Conservation (phyloP, 2,329 filamentous ascomycete genomes). For the Ceratocystis cacaofunesta region DNA sequence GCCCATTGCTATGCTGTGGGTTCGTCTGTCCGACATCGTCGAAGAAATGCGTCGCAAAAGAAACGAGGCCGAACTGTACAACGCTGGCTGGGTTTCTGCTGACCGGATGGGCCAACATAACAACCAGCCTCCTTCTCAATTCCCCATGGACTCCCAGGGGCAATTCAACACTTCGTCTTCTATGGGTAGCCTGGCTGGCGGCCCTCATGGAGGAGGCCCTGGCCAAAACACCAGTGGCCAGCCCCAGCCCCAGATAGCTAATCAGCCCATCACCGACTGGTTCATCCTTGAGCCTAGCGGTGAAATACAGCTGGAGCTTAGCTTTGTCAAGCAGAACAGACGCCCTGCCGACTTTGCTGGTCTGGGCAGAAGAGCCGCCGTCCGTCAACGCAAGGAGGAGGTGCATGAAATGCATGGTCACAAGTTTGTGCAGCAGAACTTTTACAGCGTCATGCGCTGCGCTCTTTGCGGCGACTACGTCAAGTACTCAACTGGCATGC, state of each 20-base stretch:
- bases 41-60: slow-evolving; percentile 96
- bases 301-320: slow-evolving; percentile 78
- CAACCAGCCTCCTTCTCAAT: slow-evolving; percentile 36
- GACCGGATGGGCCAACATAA: slow-evolving; percentile 67
- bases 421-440: slow-evolving; percentile 97
- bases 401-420: slow-evolving; percentile 98
- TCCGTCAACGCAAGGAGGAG: slow-evolving; percentile 94
- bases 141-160: slow-evolving; percentile 38
- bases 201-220: slow-evolving; percentile 29
- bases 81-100: slow-evolving; percentile 90
- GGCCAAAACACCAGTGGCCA: slow-evolving; percentile 23
- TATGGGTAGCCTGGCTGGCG: slow-evolving; percentile 25
- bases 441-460: slow-evolving; percentile 99
- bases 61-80: slow-evolving; percentile 90
- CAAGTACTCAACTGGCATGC: slow-evolving; percentile 97
- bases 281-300: slow-evolving; percentile 93
- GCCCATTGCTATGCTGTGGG: slow-evolving; percentile 90
- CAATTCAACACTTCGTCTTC: slow-evolving; percentile 20
- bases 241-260: slow-evolving; percentile 35
- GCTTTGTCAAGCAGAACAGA: slow-evolving; percentile 81
- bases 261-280: slow-evolving; percentile 72
- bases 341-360: slow-evolving; percentile 78
- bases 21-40: slow-evolving; percentile 89
- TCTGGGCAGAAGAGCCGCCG: slow-evolving; percentile 84
- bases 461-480: slow-evolving; percentile 95